These are phyloP conservation scores for Trifolium pratense DNA, from an alignment of 306 rosid genomes.

Conservation along the genomic window DNA sequence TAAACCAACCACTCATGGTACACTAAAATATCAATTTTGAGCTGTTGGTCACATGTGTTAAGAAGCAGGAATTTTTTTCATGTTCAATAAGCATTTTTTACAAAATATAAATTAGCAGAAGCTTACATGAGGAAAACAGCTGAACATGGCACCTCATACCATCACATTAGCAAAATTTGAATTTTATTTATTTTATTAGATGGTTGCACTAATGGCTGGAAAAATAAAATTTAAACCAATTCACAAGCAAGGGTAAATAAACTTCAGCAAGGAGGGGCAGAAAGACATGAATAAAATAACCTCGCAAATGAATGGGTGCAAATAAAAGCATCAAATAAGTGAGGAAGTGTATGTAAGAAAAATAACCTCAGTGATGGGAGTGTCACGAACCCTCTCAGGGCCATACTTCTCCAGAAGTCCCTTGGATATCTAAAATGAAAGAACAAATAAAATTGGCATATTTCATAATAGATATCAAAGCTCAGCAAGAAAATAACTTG, in stretches of 20 bases:
- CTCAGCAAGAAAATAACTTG: background rate
- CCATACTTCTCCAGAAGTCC: constrained; percentile 96
- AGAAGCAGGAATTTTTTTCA: background rate
- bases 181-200: too few species aligned
- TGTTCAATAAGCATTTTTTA: constrained; percentile 6
- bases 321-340: constrained; percentile 26
- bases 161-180: too few species aligned
- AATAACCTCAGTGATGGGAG: constrained; percentile 96
- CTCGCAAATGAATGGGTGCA: constrained; percentile 16
- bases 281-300: background rate
- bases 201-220: too few species aligned
- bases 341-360: constrained; percentile 37
- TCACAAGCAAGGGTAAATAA: background rate
- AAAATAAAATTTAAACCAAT: too few species aligned
- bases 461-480: background rate
- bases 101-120: background rate
- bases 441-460: constrained; percentile 8
- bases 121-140: too few species aligned
- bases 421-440: constrained; percentile 68
- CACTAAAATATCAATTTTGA: constrained; percentile 2
- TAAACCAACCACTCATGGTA: background rate
- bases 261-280: background rate
- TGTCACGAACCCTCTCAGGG: constrained; percentile 96
- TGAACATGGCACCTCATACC: too few species aligned
- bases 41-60: background rate